Conservation (phyloP, 441 rosid species). For the Lepidium campestre region DNA sequence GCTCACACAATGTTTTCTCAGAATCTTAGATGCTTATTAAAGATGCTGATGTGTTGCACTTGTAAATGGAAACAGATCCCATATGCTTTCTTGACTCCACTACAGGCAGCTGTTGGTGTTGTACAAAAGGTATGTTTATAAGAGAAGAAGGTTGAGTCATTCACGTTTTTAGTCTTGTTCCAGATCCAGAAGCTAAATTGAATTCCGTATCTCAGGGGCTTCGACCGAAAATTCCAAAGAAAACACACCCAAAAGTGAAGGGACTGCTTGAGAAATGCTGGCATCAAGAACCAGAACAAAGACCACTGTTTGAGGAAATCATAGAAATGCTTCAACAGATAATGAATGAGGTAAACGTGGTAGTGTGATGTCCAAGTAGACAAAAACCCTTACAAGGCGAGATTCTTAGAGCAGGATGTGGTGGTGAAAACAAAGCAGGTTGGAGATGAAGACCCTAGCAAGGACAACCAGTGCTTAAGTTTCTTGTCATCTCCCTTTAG, state of each 20-base stretch:
- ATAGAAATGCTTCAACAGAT: constrained; percentile 64
- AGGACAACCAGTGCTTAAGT: constrained; percentile 32
- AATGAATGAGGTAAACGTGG: constrained; percentile 53
- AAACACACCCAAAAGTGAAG: constrained; percentile 59
- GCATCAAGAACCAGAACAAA: constrained; percentile 68
- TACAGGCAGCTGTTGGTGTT: constrained; percentile 97
- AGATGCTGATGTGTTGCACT: not conserved
- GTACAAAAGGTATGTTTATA: constrained; percentile 68
- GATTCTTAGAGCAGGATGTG: constrained; percentile 17
- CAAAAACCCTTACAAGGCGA: constrained; percentile 13
- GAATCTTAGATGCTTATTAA: not conserved
- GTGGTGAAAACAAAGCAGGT: constrained; percentile 42
- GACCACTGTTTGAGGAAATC: constrained; percentile 76
- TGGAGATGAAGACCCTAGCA: constrained; percentile 35
- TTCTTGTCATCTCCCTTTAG: constrained; percentile 37
- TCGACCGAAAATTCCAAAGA: constrained; percentile 77
- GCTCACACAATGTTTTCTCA: not conserved
- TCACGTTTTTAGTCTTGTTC: not conserved
- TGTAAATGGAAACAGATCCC: constrained; percentile 57
- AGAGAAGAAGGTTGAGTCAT: not conserved
- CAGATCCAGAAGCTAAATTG: not conserved
- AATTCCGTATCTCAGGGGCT: constrained; percentile 47
- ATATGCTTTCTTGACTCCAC: constrained; percentile 69
- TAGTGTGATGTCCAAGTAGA: not conserved
- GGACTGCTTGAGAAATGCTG: constrained; percentile 85